Evolutionary conservation across 257 asterid genomes (phyloP).

Genomic region (Salvia rosmarinus): DNA sequence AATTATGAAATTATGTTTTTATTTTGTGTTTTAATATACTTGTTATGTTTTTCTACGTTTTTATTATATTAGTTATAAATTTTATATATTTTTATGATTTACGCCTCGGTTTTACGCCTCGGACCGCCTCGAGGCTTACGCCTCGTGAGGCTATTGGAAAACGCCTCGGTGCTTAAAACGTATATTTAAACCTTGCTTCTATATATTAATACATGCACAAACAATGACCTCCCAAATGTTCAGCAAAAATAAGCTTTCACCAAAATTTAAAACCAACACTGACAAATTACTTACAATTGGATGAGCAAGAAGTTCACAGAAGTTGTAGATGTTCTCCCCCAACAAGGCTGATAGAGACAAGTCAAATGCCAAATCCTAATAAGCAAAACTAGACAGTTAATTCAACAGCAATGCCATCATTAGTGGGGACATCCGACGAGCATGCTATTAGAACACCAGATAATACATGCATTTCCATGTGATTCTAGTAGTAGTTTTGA

Average conservation of each 20-base stretch:
- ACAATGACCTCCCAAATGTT: not conserved
- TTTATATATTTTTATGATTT: too few species aligned
- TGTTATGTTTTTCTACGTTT: too few species aligned
- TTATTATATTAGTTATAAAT: too few species aligned
- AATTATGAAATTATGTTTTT: too few species aligned
- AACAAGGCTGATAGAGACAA: conserved; percentile 87
- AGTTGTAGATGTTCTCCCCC: conserved; percentile 96
- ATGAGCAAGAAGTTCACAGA: conserved; percentile 94
- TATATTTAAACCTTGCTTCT: too few species aligned
- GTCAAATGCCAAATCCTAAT: conserved; percentile 93
- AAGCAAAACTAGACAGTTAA: conserved; percentile 25
- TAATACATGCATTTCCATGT: not conserved
- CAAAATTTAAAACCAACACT: conserved; percentile 21
- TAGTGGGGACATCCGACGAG: not conserved
- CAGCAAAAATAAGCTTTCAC: not conserved
- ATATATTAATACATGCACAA: not conserved
- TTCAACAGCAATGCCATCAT: conserved; percentile 14
- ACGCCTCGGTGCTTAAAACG: too few species aligned
- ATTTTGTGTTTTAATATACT: too few species aligned
- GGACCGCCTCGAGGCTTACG: too few species aligned
- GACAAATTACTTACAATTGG: conserved; percentile 75
- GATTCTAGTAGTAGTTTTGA: not conserved
- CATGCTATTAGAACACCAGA: not conserved
- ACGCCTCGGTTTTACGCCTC: too few species aligned
- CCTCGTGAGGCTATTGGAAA: too few species aligned